Conservation (phyloP, 306 rosid species). For the Astragalus membranaceus region DNA sequence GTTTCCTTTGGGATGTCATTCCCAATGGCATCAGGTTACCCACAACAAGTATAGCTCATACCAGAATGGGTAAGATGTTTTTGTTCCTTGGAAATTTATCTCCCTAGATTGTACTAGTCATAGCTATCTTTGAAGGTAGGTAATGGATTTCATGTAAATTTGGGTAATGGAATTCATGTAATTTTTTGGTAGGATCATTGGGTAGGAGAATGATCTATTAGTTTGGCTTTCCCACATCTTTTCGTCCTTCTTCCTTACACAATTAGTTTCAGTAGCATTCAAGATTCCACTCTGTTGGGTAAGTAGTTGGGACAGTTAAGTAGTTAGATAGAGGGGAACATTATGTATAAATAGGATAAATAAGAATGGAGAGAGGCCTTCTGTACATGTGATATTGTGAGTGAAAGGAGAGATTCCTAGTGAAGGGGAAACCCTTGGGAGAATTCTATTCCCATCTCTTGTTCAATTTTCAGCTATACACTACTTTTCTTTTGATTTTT, state of each 20-base stretch:
- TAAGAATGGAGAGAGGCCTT: neutral
- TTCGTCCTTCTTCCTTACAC: neutral
- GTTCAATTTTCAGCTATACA: neutral
- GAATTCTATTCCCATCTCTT: neutral
- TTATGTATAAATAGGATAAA: neutral
- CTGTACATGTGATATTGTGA: too few species aligned
- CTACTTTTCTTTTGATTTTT: neutral
- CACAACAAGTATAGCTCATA: neutral
- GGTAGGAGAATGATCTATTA: neutral
- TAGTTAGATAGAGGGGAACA: neutral
- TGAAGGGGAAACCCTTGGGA: neutral
- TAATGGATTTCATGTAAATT: neutral
- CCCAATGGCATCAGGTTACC: neutral
- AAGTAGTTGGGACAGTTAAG: neutral
- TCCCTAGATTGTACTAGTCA: neutral
- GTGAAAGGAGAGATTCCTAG: neutral
- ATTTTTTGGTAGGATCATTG: neutral
- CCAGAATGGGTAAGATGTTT: neutral
- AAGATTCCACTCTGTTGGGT: neutral
- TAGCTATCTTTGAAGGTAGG: neutral
- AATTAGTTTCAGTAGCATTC: neutral
- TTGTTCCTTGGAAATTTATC: neutral
- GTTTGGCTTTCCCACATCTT: neutral
- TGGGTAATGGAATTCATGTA: neutral
- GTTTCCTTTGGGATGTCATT: neutral